These are phyloP conservation scores for Lachancea mirantina DNA, from an alignment of 805 yeast genomes.

Conservation along the genomic window DNA sequence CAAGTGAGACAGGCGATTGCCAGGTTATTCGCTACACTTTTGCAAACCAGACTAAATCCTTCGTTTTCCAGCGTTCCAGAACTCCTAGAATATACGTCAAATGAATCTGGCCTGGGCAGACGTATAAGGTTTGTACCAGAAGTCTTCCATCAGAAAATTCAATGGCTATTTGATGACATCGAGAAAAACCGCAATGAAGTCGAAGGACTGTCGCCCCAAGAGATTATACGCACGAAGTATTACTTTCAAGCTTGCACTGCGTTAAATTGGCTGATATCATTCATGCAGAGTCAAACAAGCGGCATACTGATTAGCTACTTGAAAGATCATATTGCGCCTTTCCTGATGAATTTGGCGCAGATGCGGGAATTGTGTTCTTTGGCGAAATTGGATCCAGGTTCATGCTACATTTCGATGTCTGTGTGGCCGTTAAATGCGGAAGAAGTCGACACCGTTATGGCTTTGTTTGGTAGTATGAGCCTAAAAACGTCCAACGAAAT, in stretches of 20 bases:
- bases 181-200: constrained; percentile 34
- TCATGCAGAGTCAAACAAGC: constrained; percentile 49
- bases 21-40: constrained; percentile 36
- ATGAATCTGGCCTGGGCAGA: constrained; percentile 32
- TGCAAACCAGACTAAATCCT: constrained; percentile 23
- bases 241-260: constrained; percentile 60
- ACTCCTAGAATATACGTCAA: constrained; percentile 10
- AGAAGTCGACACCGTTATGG: constrained; percentile 37
- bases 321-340: constrained; percentile 53
- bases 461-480: constrained; percentile 34
- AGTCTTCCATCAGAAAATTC: constrained; percentile 33
- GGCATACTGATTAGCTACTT: constrained; percentile 47
- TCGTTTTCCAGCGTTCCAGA: constrained; percentile 13
- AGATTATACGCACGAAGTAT: constrained; percentile 51
- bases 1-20: constrained; percentile 67
- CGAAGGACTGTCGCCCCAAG: constrained; percentile 42
- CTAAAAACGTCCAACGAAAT: constrained; percentile 54
- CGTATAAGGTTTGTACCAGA: constrained; percentile 28
- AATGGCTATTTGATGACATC: constrained; percentile 38
- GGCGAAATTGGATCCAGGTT: constrained; percentile 50
- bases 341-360: constrained; percentile 53
- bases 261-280: constrained; percentile 49
- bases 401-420: constrained; percentile 40
- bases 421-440: constrained; percentile 39
- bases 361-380: constrained; percentile 78